phyloP scores from a whole-genome alignment of 495 filamentous ascomycete genomes.

The Aspergillus carlsbadensis region DNA sequence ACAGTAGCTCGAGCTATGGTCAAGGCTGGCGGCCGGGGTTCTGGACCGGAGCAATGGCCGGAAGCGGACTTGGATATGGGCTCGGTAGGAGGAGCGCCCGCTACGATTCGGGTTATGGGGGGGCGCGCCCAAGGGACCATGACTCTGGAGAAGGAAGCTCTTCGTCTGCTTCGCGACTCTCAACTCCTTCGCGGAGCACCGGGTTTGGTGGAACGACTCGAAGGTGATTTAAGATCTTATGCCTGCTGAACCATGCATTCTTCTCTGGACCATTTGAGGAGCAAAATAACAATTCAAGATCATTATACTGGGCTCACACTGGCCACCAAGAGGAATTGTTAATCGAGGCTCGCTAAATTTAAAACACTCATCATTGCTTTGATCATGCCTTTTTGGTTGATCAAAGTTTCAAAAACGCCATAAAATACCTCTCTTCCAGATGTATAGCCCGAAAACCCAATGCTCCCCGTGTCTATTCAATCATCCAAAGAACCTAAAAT shows the following conservation, averaged over 20 bases:
- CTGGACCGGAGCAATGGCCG: constrained; percentile 74
- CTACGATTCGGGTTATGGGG: constrained; percentile 12
- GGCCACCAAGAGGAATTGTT: neutral
- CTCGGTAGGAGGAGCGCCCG: constrained; percentile 55
- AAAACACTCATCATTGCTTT: neutral
- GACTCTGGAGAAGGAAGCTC: constrained; percentile 54
- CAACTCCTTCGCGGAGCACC: constrained; percentile 66
- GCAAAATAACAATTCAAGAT: too few species aligned
- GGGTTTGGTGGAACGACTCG: constrained; percentile 88
- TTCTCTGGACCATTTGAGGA: neutral
- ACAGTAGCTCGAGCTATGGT: constrained; percentile 25
- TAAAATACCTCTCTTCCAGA: constrained; percentile 5
- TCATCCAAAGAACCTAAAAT: constrained; percentile 43
- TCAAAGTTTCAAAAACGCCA: constrained; percentile 6
- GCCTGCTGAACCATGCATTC: neutral
- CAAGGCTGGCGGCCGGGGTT: constrained; percentile 82
- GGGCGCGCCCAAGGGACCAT: constrained; percentile 24
- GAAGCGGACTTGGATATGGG: constrained; percentile 68
- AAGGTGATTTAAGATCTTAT: constrained; percentile 46
- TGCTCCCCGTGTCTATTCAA: constrained; percentile 19
- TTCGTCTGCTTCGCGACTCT: constrained; percentile 47
- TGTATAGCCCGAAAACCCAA: constrained; percentile 8
- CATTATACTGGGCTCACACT: too few species aligned
- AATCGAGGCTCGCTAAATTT: neutral
- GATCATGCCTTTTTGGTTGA: neutral